phyloP scores from a whole-genome alignment of 345 rosid genomes.

The Clarkia xantiana region DNA sequence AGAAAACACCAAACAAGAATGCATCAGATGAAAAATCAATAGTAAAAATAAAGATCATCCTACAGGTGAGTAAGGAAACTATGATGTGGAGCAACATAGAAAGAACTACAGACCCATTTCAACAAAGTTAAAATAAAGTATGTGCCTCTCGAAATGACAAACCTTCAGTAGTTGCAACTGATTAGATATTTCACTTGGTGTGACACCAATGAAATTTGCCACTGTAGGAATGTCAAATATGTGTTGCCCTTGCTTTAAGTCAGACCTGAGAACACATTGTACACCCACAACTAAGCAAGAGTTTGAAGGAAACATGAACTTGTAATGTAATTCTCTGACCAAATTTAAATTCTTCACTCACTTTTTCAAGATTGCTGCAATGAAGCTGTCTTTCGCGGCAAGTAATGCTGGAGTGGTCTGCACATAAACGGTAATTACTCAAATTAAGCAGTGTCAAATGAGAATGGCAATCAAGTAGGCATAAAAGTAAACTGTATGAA shows the following conservation, averaged over 20 bases:
- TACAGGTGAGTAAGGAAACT: neutral
- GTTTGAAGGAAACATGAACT: neutral
- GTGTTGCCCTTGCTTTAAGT: slow-evolving; percentile 54
- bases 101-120: neutral
- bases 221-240: slow-evolving; percentile 51
- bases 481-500: neutral
- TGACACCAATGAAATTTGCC: slow-evolving; percentile 42
- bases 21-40: slow-evolving; percentile 4
- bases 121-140: neutral
- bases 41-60: neutral
- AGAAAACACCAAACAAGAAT: slow-evolving; percentile 14
- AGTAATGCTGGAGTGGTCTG: slow-evolving; percentile 68
- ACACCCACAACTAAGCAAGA: neutral
- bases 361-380: slow-evolving; percentile 68
- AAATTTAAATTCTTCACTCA: slow-evolving; percentile 12
- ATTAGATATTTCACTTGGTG: slow-evolving; percentile 41
- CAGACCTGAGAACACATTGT: slow-evolving; percentile 28
- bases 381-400: slow-evolving; percentile 47
- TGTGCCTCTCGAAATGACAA: slow-evolving; percentile 4
- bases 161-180: slow-evolving; percentile 70
- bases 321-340: neutral
- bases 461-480: neutral
- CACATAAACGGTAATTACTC: slow-evolving; percentile 17
- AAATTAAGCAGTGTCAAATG: slow-evolving; percentile 4
- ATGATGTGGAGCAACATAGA: neutral